phyloP scores from a whole-genome alignment of 495 filamentous ascomycete genomes.

The Neurospora cerealis region DNA sequence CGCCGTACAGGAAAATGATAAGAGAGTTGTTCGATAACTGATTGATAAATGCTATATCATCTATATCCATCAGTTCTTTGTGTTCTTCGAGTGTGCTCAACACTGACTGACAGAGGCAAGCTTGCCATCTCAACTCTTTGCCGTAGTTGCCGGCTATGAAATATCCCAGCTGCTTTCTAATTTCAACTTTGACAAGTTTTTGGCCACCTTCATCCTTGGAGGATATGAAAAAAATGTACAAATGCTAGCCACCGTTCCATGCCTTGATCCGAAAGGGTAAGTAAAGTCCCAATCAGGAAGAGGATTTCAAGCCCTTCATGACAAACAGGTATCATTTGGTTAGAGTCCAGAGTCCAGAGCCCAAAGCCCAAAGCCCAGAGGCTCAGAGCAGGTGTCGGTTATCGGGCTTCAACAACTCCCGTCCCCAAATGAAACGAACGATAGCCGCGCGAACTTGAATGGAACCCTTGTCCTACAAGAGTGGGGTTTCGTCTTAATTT shows the following conservation, averaged over 20 bases:
- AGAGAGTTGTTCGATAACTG: background rate
- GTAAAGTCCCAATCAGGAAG: background rate
- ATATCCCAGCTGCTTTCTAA: background rate
- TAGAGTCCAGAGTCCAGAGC: background rate
- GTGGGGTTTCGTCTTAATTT: background rate
- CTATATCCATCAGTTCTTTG: background rate
- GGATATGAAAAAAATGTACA: background rate
- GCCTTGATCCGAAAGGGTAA: background rate
- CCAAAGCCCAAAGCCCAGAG: background rate
- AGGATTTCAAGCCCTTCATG: background rate
- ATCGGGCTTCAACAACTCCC: background rate
- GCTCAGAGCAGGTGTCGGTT: background rate
- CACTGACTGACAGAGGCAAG: background rate
- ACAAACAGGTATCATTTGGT: background rate
- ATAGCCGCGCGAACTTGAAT: background rate
- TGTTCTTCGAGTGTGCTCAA: background rate
- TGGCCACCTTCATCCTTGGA: background rate
- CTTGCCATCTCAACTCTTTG: background rate
- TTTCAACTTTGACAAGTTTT: background rate
- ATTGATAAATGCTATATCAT: background rate
- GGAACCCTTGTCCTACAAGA: background rate
- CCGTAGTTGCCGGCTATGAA: background rate
- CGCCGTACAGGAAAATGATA: background rate
- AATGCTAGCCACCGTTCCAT: background rate
- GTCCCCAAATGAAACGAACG: background rate